A percentile compares a stretch with the other conserved stretches of the same genome.
Evolutionary conservation across 2,329 filamentous ascomycete species (phyloP).

Genomic region (Elsinoe fawcettii): DNA sequence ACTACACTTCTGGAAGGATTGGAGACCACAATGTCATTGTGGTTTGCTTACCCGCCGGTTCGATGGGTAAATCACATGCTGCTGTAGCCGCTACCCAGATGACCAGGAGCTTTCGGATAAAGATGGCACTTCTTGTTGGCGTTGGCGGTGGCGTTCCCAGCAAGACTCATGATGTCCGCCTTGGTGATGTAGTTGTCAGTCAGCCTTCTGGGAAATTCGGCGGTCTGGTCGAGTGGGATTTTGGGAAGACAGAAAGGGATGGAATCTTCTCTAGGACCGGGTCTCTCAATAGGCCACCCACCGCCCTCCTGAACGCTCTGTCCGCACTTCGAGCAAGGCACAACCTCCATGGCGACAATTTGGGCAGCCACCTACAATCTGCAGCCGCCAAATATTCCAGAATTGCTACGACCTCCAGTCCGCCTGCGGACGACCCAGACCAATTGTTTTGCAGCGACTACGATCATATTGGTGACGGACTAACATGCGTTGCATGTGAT

Average conservation of each 20-base stretch:
- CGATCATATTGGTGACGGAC: neutral
- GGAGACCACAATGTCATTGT: conserved; percentile 24
- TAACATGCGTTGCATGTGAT: neutral
- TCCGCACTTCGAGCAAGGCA: conserved; percentile 16
- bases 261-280: conserved; percentile 20
- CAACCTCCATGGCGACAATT: neutral
- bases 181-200: conserved; percentile 25
- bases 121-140: conserved; percentile 20
- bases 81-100: conserved; percentile 20
- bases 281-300: conserved; percentile 20
- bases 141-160: conserved; percentile 23
- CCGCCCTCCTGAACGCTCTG: conserved; percentile 22
- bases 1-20: conserved; percentile 22
- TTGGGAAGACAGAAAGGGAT: conserved; percentile 20
- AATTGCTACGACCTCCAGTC: neutral
- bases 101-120: conserved; percentile 18
- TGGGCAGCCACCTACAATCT: neutral
- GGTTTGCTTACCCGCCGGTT: conserved; percentile 20
- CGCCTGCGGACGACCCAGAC: neutral
- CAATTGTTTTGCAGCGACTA: neutral
- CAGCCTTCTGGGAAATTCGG: conserved; percentile 19
- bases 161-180: conserved; percentile 20
- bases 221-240: conserved; percentile 25
- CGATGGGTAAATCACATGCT: conserved; percentile 20
- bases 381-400: neutral